These are phyloP conservation scores for Starmerella bombicola DNA, from an alignment of 805 yeast genomes.

Conservation along the genomic window DNA sequence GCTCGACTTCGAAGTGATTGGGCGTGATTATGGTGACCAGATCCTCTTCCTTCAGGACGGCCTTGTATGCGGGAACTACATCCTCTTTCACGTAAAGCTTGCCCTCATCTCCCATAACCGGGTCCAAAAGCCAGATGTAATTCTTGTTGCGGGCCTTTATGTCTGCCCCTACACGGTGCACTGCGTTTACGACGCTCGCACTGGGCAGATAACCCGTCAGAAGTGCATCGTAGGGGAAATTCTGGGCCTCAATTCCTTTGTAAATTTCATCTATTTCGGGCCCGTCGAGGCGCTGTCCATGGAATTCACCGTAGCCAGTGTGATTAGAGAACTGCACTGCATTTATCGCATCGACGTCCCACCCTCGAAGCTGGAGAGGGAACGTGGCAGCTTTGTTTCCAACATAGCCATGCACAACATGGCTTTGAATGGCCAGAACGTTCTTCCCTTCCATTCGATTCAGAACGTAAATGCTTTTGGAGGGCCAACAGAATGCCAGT, in stretches of 20 bases:
- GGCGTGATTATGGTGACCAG: conserved; percentile 71
- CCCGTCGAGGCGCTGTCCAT: conserved; percentile 43
- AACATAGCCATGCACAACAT: conserved; percentile 91
- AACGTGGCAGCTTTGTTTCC: conserved; percentile 87
- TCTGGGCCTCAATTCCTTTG: conserved; percentile 42
- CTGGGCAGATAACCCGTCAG: conserved; percentile 73
- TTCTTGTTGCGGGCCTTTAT: conserved; percentile 24
- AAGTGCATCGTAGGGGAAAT: conserved; percentile 47
- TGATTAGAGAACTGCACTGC: conserved; percentile 86
- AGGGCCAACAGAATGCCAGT: no score
- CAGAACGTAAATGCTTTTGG: no score
- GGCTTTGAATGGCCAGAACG: conserved; percentile 61
- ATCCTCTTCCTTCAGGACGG: conserved; percentile 33
- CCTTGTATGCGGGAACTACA: conserved; percentile 48
- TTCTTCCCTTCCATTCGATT: conserved; percentile 7
- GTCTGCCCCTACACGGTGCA: conserved; percentile 35
- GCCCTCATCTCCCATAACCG: conserved; percentile 88
- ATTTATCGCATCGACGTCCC: conserved; percentile 87
- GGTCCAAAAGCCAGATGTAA: conserved; percentile 60
- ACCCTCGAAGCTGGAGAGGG: conserved; percentile 72
- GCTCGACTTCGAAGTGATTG: conserved; percentile 77
- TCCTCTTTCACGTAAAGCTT: conserved; percentile 51
- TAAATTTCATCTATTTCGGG: conserved; percentile 39
- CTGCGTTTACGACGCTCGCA: conserved; percentile 40
- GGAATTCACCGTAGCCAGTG: conserved; percentile 68